Conservation (phyloP, 108 stramenopile species). For the Asterionellopsis glacialis region DNA sequence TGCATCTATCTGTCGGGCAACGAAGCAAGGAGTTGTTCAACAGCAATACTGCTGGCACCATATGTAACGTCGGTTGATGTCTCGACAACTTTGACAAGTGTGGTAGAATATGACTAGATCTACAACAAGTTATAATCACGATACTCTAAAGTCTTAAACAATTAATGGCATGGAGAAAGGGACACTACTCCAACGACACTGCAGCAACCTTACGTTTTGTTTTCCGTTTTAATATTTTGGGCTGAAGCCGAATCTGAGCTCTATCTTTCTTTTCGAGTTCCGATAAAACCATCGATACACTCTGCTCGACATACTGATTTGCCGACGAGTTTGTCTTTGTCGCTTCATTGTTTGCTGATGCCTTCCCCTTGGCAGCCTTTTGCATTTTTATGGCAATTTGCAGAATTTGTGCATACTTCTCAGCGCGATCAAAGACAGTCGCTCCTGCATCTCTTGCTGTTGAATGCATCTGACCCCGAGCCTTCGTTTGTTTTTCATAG, state of each 20-base stretch:
- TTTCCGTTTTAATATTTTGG: background rate
- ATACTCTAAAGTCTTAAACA: too few species aligned
- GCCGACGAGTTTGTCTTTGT: background rate
- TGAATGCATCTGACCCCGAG: background rate
- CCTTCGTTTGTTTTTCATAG: slow-evolving; percentile 53
- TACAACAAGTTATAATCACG: too few species aligned
- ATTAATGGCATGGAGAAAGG: too few species aligned
- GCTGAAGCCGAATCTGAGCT: background rate
- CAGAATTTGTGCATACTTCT: background rate
- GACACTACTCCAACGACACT: too few species aligned
- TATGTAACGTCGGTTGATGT: too few species aligned
- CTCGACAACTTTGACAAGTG: too few species aligned
- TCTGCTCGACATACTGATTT: background rate
- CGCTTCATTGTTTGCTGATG: background rate
- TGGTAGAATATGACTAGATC: too few species aligned
- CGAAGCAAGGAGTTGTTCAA: too few species aligned
- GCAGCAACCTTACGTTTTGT: background rate
- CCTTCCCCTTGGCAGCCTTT: background rate
- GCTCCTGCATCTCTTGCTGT: background rate
- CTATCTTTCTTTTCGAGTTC: background rate
- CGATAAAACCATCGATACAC: background rate
- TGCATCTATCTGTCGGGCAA: too few species aligned
- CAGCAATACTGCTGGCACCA: too few species aligned
- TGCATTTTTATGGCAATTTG: background rate
- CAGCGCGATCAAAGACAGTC: background rate